These are phyloP conservation scores for Gossypium raimondii DNA, from an alignment of 345 rosid species.

Conservation along the genomic window DNA sequence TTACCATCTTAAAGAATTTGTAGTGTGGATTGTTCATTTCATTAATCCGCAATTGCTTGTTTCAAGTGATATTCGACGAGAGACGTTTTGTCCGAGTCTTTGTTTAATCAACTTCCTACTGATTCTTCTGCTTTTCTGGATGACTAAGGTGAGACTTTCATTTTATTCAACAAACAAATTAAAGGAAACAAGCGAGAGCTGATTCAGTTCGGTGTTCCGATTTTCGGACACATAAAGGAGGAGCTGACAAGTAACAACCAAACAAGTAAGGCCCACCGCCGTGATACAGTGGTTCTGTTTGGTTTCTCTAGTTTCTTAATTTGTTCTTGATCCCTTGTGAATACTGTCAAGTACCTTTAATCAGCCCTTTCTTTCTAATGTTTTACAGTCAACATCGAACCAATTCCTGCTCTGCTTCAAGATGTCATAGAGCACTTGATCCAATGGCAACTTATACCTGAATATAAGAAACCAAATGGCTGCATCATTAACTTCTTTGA, in stretches of 20 bases:
- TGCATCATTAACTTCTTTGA: conserved; percentile 91
- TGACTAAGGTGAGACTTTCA: conserved; percentile 72
- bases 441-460: conserved; percentile 81
- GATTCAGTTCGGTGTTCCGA: conserved; percentile 81
- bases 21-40: too few relatives aligned
- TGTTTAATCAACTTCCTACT: not conserved
- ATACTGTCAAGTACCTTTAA: not conserved
- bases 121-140: not conserved
- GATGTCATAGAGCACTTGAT: conserved; percentile 72
- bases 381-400: conserved; percentile 58
- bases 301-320: not conserved
- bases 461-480: conserved; percentile 82
- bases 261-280: conserved; percentile 34
- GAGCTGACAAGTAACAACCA: conserved; percentile 31
- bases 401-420: conserved; percentile 72
- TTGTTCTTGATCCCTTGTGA: not conserved
- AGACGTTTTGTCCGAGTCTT: not conserved
- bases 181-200: conserved; percentile 90
- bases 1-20: not conserved
- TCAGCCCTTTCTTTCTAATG: not conserved
- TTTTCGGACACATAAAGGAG: conserved; percentile 62
- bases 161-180: conserved; percentile 85
- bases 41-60: too few relatives aligned
- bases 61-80: too few relatives aligned
- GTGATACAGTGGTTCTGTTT: not conserved